Conservation (phyloP, 192 early-diverging fungal genomes). For the Linnemannia exigua region DNA sequence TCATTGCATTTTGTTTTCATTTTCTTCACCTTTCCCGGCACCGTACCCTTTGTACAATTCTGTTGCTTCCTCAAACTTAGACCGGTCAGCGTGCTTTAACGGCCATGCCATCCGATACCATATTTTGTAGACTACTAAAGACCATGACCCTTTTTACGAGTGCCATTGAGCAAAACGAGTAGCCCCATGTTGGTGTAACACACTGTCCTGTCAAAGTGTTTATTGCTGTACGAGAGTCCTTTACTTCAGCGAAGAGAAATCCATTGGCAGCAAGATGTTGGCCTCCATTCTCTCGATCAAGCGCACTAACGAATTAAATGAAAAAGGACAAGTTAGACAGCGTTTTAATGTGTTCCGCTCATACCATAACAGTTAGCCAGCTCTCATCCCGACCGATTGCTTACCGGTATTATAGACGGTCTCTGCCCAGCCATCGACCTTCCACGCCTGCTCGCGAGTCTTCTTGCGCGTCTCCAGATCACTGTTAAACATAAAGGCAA, state of each 20-base stretch:
- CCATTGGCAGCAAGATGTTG: slow-evolving; percentile 78
- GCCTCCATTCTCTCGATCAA: slow-evolving; percentile 88
- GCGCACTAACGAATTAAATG: slow-evolving; percentile 66
- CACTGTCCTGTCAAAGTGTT: neutral
- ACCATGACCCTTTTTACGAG: neutral
- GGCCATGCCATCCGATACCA: neutral
- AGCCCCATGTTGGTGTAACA: neutral
- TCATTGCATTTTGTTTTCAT: neutral
- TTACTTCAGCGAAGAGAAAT: slow-evolving; percentile 56
- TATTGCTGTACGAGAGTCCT: neutral
- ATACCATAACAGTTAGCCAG: neutral
- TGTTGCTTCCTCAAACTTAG: slow-evolving; percentile 8
- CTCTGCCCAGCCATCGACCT: slow-evolving; percentile 94
- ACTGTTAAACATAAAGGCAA: slow-evolving; percentile 43
- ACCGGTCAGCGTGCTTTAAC: neutral
- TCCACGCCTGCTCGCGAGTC: slow-evolving; percentile 92
- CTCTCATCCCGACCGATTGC: neutral
- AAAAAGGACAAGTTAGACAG: neutral
- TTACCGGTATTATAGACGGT: slow-evolving; percentile 91
- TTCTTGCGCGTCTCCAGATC: slow-evolving; percentile 91
- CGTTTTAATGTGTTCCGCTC: neutral
- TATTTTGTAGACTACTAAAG: slow-evolving; percentile 25
- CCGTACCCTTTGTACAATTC: slow-evolving; percentile 13
- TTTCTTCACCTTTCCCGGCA: neutral
- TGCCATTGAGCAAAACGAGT: neutral